These are phyloP conservation scores for Thelonectria blattea DNA, from an alignment of 2,329 filamentous ascomycete species.

Conservation along the genomic window DNA sequence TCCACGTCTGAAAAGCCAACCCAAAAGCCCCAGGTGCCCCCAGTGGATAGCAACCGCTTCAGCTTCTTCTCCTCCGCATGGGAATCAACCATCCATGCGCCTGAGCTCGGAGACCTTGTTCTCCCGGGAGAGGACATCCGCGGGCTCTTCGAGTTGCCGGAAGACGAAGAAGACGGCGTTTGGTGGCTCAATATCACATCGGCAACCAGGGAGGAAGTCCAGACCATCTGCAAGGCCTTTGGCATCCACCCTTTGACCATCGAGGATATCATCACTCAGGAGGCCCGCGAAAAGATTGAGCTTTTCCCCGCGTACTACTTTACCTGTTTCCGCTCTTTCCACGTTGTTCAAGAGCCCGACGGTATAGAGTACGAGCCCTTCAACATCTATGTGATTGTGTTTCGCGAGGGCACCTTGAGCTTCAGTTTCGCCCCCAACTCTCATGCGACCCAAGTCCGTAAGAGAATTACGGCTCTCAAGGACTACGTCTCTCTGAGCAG, in stretches of 20 bases:
- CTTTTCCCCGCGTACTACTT: constrained; percentile 98
- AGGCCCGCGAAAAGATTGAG: constrained; percentile 97
- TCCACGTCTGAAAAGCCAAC: constrained; percentile 21
- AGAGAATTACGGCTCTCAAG: constrained; percentile 88
- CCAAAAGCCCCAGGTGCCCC: constrained; percentile 47
- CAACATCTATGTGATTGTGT: constrained; percentile 96
- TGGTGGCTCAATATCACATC: constrained; percentile 98
- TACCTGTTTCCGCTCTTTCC: constrained; percentile 95
- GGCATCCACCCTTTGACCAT: constrained; percentile 94
- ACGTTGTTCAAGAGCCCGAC: constrained; percentile 75
- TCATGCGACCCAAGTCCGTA: constrained; percentile 87
- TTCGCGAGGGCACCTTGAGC: constrained; percentile 91
- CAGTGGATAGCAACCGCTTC: constrained; percentile 77
- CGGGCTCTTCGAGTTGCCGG: constrained; percentile 77
- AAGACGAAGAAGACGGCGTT: constrained; percentile 74
- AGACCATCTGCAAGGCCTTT: constrained; percentile 90
- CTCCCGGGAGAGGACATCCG: constrained; percentile 89
- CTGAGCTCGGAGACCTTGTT: constrained; percentile 85
- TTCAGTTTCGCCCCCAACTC: constrained; percentile 91
- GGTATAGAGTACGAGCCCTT: constrained; percentile 89
- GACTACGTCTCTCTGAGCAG: constrained; percentile 94
- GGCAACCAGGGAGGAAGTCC: constrained; percentile 86
- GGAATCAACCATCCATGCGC: constrained; percentile 90
- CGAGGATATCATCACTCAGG: constrained; percentile 94
- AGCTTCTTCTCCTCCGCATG: constrained; percentile 97